These are phyloP conservation scores for Echites panduratus DNA, from an alignment of 257 asterid species.

Conservation along the genomic window DNA sequence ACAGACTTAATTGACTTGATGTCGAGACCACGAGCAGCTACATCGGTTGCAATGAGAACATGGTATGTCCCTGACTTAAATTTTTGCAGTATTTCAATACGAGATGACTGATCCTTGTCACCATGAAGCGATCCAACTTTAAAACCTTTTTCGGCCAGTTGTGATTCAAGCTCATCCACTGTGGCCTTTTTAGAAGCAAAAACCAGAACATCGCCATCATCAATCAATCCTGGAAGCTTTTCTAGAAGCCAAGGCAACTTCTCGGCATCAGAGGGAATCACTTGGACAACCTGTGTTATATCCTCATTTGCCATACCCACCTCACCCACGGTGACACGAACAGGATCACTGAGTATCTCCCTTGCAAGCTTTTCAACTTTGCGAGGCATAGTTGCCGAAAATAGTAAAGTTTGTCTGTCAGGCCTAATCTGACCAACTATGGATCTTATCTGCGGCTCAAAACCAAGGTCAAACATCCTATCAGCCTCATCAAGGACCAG, in stretches of 20 bases:
- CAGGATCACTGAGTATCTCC: constrained; percentile 88
- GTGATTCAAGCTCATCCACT: constrained; percentile 84
- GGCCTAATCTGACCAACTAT: constrained; percentile 97
- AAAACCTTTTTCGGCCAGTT: constrained; percentile 58
- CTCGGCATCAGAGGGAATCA: constrained; percentile 71
- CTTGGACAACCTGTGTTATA: constrained; percentile 83
- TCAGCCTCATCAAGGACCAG: constrained; percentile 98
- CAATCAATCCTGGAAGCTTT: constrained; percentile 82
- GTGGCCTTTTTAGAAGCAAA: constrained; percentile 90
- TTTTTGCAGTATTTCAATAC: constrained; percentile 80
- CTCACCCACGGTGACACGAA: constrained; percentile 95
- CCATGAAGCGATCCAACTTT: constrained; percentile 97
- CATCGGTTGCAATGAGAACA: constrained; percentile 97
- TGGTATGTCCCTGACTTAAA: constrained; percentile 86
- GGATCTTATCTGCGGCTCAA: constrained; percentile 95
- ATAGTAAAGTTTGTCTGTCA: constrained; percentile 89
- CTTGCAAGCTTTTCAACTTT: constrained; percentile 96
- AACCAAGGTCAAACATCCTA: constrained; percentile 99
- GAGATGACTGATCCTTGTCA: constrained; percentile 97
- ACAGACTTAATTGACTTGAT: constrained; percentile 96
- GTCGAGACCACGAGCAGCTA: constrained; percentile 99
- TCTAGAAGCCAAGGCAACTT: constrained; percentile 92
- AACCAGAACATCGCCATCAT: constrained; percentile 87
- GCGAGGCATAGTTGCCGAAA: constrained; percentile 98
- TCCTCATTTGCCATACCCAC: constrained; percentile 98